Percentiles rank a stretch among this genome's conserved stretches.
phyloP scores from a whole-genome alignment of 148 eudicot species.

The Dianthus caryophyllus region DNA sequence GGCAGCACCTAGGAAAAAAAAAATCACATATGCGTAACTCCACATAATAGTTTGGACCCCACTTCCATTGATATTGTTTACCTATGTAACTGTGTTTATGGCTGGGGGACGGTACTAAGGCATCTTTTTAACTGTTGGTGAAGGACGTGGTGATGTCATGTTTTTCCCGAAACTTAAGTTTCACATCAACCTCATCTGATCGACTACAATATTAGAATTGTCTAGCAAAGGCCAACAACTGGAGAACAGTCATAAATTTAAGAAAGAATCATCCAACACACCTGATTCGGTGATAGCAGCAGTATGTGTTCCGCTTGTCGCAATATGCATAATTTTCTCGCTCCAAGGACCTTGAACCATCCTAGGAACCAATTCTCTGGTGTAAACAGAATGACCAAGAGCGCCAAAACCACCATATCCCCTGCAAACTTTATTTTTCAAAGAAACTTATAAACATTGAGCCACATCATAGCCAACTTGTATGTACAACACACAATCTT shows the following conservation, averaged over 20 bases:
- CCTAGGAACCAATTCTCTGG: slow-evolving; percentile 78
- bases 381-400: slow-evolving; percentile 85
- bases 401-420: slow-evolving; percentile 99
- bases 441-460: slow-evolving; percentile 9
- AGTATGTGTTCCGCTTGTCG: slow-evolving; percentile 94
- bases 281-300: slow-evolving; percentile 85
- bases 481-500: not conserved
- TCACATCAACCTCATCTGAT: not conserved
- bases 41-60: not conserved
- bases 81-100: not conserved
- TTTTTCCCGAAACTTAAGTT: too few relatives aligned
- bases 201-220: not conserved
- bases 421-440: slow-evolving; percentile 75
- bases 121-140: not conserved
- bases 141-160: not conserved
- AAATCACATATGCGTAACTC: not conserved
- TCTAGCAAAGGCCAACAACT: not conserved
- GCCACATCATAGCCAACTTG: not conserved
- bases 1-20: too few relatives aligned
- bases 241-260: not conserved
- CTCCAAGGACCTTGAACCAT: slow-evolving; percentile 81
- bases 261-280: slow-evolving; percentile 22
- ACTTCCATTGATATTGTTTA: not conserved
- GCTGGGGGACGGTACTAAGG: not conserved
- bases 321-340: slow-evolving; percentile 55